Evolutionary conservation across 345 rosid genomes (phyloP), one percentile per base, ranked within the genome.

Genomic region (Eutrema yunnanense): DNA sequence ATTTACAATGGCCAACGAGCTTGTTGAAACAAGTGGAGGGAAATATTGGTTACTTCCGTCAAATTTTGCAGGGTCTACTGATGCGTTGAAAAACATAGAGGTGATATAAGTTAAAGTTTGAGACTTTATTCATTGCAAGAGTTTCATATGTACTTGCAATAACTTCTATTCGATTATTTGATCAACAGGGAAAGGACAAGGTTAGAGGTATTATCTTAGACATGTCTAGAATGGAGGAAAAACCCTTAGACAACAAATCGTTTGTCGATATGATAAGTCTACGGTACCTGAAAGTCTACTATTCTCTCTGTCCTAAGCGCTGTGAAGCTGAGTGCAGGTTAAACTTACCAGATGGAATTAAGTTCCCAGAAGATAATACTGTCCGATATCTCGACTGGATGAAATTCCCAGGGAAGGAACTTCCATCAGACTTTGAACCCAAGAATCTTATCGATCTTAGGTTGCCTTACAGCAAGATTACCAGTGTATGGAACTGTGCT

Each of bases 191-290:
- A 40, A 54, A 19, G 9, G 10, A 67, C 16, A 14, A 22, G 27
- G 50, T 78, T 10, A 41, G 79, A 56, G 81, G 81, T 1, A 52
- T 80, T 30, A 4, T 47, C 22, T 2, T 82, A 22, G 59, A 80
- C 57, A 32, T 59, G 59, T 62, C 80, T 0, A 37, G 50, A 41
- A 63, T 72, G 33, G 34, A 4, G 6, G 44, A 67, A 22, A 4
- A n/a, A 10, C 29, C 47, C 2, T 43, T 81, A 40, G 3, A 22
- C 3, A 29, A 29, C 14, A 1, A 29, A 8, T 54, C 37, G 0
- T 78, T 81, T 33, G 4, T 13, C 2, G 67, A 27, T 22, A 78
- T 81, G 84, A 13, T 2, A 2, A 71, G 43, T 72, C 78, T 78
- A 11, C 56, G 57, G 48, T 60, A 74, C 29, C 63, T 81, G 4